Base-by-base conservation (phyloP, 257 asterid genomes). In the Scutellaria barbata region DNA sequence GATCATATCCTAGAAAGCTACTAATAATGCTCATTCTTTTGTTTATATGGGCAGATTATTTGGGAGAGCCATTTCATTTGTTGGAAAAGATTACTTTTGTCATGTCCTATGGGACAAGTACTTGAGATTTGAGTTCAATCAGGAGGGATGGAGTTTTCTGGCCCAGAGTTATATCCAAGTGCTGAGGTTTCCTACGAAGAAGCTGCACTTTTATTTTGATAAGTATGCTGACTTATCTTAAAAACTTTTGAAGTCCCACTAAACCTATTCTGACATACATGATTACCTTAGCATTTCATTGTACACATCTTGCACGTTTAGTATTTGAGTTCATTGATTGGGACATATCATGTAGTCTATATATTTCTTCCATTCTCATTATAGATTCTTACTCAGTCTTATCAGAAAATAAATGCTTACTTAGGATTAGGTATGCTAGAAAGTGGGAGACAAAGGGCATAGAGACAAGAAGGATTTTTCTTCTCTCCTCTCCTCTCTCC, bases 51-150 rank as follows among this genome's bases (percentile, higher is more conserved):
- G 35, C 90, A 93, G 98, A 81, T 82, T 93, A 72, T 90, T 90
- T 81, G 77, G 79, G 76, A 89, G 90, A 80, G 97, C 89, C 71
- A 14, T 89, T 53, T 76, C 92, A 57, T 87, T 82, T 83, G 95
- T 93, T 61, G 96, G 88, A 70, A 91, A 78, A 72, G 96, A 88
- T 83, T 93, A 90, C 84, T 76, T 74, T 77, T 87, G 90, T 79
- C 96, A 89, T 75, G 85, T 75, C 62, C 72, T 93, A 47, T 93
- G 98, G 98, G 96, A 89, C 82, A 86, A 79, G 74, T 93, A 93
- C 87, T 73, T 93, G 82, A 84, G 83, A 76, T 90, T 82, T 84
- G 97, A 90, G 78, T 86, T 81, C 71, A 74, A 71, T 70, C 90
- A 76, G 68, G 86, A 87, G 75, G 85, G 94, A 45, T 93, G 96